phyloP scores from a whole-genome alignment of 2,329 filamentous ascomycete species.

The Neopestalotiopsis sp. region DNA sequence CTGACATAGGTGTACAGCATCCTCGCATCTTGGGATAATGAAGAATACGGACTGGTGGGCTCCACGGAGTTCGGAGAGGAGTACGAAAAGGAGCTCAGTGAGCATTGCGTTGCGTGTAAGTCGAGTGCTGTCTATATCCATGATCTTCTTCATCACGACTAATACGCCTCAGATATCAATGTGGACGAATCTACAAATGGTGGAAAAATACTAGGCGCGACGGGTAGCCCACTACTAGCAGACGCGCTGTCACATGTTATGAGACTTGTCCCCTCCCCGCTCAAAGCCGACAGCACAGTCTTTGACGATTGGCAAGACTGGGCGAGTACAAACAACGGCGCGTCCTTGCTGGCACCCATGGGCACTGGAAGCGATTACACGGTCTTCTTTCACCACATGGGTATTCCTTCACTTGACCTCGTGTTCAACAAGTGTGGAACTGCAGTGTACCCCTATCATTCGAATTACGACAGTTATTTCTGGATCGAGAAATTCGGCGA shows the following conservation, averaged over 20 bases:
- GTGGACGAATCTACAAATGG: slow-evolving; percentile 66
- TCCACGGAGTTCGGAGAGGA: slow-evolving; percentile 82
- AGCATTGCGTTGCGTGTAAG: slow-evolving; percentile 66
- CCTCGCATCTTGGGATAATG: slow-evolving; percentile 67
- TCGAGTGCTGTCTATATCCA: too few species aligned
- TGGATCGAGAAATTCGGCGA: slow-evolving; percentile 78
- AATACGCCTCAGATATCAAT: slow-evolving; percentile 53
- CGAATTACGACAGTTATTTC: slow-evolving; percentile 75
- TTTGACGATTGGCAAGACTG: slow-evolving; percentile 48
- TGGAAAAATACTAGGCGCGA: slow-evolving; percentile 57
- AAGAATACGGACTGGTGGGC: slow-evolving; percentile 75
- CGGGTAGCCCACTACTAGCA: slow-evolving; percentile 66
- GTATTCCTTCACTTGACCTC: slow-evolving; percentile 59
- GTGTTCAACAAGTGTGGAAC: slow-evolving; percentile 46
- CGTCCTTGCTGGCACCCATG: slow-evolving; percentile 48
- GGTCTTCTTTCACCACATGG: slow-evolving; percentile 64
- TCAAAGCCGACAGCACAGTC: slow-evolving; percentile 53
- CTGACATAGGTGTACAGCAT: slow-evolving; percentile 51
- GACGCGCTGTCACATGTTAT: slow-evolving; percentile 60
- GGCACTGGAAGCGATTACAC: slow-evolving; percentile 66
- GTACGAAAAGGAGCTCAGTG: slow-evolving; percentile 68
- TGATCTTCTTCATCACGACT: neutral
- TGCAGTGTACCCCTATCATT: slow-evolving; percentile 70
- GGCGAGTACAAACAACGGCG: slow-evolving; percentile 35
- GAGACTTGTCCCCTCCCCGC: slow-evolving; percentile 50